Evolutionary conservation across 768 basidiomycete genomes (phyloP), one percentile per base, ranked within the genome.

Genomic region (Russula sp.): DNA sequence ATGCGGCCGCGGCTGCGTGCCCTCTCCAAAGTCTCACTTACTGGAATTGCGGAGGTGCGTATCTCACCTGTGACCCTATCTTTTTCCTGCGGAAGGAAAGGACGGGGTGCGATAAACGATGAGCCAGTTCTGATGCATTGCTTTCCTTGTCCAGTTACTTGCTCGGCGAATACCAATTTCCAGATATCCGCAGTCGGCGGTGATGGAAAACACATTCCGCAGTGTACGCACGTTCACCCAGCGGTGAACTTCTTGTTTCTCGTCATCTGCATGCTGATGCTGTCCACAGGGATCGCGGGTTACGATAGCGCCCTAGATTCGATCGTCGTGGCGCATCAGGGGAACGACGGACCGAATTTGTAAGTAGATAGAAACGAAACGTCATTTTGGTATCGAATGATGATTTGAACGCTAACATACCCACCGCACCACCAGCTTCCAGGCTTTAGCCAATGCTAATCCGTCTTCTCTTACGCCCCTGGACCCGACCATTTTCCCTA

Each of bases 321-420:
- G 5, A 77, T 84, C 26, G 78, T 86, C 18, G 83, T 86, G 11
- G 80, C 79, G 1, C 85, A 86, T 67, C 76, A 86, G 70, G 84
- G 85, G 26, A 85, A 84, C 3, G 82, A 86, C 65, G 11, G 9
- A 8, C 2, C 13, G 6, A 2, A 40, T 26, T 4, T 51, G 59
- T 59, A 38, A 24, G 59, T 59, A 59, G 20, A 53, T 22, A 10
- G 30, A 34, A 22, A 10, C 11, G 30, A 34, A 22, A 10, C 11
- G 7, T 28, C 14, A 26, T 26, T 24, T 24, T 8, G 16, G 24
- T 16, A 26, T 4, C 8, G 26, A 18, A 8, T 26, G 13, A 26
- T 10, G 11, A 5, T 53, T 5, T n/a, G 11, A 8, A 4, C 13
- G 32, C 52, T 53, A 34, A 53, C n/a, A n/a, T n/a, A 28, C 26